A percentile compares a stretch with the other conserved stretches of the same genome.
Evolutionary conservation across 2,329 filamentous ascomycete genomes (phyloP).

Genomic region (Pseudophaeomoniella oleicola): DNA sequence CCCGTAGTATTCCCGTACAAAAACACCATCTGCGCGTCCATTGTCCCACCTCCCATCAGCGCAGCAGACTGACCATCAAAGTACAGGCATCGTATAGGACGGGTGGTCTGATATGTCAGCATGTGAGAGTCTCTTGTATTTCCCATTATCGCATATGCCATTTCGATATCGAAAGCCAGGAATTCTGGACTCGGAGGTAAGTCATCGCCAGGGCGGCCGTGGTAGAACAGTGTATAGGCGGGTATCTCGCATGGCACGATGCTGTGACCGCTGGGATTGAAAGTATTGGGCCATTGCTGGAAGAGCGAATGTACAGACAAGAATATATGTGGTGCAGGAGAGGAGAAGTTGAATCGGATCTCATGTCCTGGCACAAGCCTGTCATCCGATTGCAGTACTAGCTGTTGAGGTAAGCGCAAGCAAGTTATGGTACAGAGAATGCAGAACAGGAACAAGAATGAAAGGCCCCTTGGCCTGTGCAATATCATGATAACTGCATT

Average conservation of each 20-base stretch:
- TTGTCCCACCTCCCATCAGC: constrained; percentile 30
- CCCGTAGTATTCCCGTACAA: constrained; percentile 32
- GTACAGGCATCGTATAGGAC: constrained; percentile 28
- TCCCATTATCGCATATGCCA: constrained; percentile 41
- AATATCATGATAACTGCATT: background rate
- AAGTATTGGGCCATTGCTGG: constrained; percentile 37
- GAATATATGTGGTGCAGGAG: constrained; percentile 33
- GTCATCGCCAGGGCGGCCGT: constrained; percentile 28
- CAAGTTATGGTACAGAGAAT: background rate
- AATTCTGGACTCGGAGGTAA: constrained; percentile 35
- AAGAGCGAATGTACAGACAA: constrained; percentile 31
- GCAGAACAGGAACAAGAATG: background rate
- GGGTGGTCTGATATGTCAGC: constrained; percentile 34
- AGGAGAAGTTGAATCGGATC: constrained; percentile 28
- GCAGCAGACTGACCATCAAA: constrained; percentile 37
- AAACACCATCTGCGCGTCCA: constrained; percentile 36
- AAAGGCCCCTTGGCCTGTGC: background rate
- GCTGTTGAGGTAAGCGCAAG: background rate
- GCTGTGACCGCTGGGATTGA: constrained; percentile 35
- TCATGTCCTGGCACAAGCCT: background rate
- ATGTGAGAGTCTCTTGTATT: constrained; percentile 26
- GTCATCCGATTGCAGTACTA: background rate
- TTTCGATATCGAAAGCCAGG: constrained; percentile 37
- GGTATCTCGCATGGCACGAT: constrained; percentile 32
- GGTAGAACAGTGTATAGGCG: constrained; percentile 33